phyloP scores from a whole-genome alignment of 2,329 filamentous ascomycete species.

The Aspergillus fumigatiaffinis region DNA sequence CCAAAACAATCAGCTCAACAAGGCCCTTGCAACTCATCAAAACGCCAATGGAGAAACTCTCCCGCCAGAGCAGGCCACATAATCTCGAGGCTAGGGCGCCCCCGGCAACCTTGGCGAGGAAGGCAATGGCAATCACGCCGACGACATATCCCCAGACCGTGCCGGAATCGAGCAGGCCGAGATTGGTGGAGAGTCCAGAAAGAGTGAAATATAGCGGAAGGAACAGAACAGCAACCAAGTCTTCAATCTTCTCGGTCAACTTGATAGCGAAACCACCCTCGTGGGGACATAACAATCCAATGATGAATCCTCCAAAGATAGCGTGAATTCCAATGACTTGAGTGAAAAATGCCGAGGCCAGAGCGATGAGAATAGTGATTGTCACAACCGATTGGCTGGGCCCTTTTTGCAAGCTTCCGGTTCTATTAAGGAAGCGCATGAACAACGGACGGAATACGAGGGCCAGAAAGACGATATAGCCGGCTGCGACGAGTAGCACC shows the following conservation, averaged over 20 bases:
- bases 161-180: constrained; percentile 76
- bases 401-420: constrained; percentile 77
- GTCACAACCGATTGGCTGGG: constrained; percentile 82
- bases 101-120: constrained; percentile 78
- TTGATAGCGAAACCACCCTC: constrained; percentile 88
- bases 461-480: constrained; percentile 71
- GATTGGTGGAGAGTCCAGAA: constrained; percentile 81
- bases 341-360: constrained; percentile 81
- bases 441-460: constrained; percentile 71
- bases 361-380: constrained; percentile 72
- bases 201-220: constrained; percentile 90
- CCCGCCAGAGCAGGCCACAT: constrained; percentile 81
- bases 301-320: constrained; percentile 89
- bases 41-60: constrained; percentile 80
- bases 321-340: constrained; percentile 88
- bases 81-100: constrained; percentile 72
- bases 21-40: constrained; percentile 97
- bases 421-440: constrained; percentile 67
- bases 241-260: constrained; percentile 89
- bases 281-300: constrained; percentile 85
- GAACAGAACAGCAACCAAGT: constrained; percentile 78
- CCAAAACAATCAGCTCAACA: constrained; percentile 90
- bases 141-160: constrained; percentile 88
- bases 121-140: constrained; percentile 75
- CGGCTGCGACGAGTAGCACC: constrained; percentile 72